These are phyloP conservation scores for Phytophthora tubulina DNA, from an alignment of 352 stramenopile species.

Conservation along the genomic window DNA sequence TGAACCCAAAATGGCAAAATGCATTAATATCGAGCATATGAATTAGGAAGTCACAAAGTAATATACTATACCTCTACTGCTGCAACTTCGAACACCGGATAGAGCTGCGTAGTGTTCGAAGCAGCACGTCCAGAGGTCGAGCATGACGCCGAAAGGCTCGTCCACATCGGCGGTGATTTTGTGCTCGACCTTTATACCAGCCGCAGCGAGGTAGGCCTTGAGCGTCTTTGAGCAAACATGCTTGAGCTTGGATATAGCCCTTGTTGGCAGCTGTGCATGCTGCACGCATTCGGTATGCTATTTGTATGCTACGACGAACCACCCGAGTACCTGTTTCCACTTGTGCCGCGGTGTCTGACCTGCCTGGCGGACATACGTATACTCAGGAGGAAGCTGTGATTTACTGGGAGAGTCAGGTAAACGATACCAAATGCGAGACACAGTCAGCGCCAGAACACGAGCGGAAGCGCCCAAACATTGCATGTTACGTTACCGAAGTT, in stretches of 20 bases:
- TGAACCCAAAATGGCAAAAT: neutral
- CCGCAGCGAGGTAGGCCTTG: neutral
- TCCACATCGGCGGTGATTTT: neutral
- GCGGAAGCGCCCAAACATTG: constrained; percentile 7
- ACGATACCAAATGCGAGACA: neutral
- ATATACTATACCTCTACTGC: constrained; percentile 6
- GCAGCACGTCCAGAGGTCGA: neutral
- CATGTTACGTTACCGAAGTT: constrained; percentile 15
- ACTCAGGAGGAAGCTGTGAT: neutral
- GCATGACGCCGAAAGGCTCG: neutral
- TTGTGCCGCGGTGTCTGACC: neutral
- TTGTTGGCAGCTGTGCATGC: neutral
- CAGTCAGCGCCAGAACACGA: neutral
- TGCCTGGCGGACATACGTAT: neutral
- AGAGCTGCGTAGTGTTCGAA: neutral
- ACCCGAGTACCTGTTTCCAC: neutral
- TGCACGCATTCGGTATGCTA: neutral
- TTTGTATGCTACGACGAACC: constrained; percentile 1
- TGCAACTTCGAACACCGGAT: neutral
- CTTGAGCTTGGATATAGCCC: neutral
- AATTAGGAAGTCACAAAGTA: neutral
- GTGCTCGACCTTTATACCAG: neutral
- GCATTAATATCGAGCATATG: neutral
- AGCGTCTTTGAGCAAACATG: constrained; percentile 11
- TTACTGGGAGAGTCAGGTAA: constrained; percentile 5